Evolutionary conservation across 2,329 filamentous ascomycete species (phyloP), one percentile per base, ranked within the genome.

Genomic region (Hymenoscyphus linearis): DNA sequence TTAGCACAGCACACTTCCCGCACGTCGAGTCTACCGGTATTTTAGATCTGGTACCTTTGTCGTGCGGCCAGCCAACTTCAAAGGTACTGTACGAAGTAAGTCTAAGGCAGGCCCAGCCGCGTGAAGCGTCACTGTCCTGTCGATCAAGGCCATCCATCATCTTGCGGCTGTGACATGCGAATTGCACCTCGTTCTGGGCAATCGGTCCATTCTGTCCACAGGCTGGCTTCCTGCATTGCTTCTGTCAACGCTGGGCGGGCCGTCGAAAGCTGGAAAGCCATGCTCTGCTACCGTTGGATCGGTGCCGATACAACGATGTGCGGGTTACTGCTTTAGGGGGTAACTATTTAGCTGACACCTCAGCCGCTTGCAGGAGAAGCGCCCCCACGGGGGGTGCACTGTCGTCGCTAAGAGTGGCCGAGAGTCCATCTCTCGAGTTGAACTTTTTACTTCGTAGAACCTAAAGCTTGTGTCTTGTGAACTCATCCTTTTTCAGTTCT

Each of bases 221-320:
- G 57, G 59, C n/a, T 55, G 36, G 55, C 40, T 44, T 52, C 54
- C 53, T 52, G 31, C 31, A 22, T 40, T 60, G 57, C 58, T 57
- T 57, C 58, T 67, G 64, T 66, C 66, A 67, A 62, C 64, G 64
- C 63, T 63, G 52, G 36, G 64, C 65, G 64, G 65, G 56, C 64
- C 64, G 67, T 50, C 63, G 56, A 34, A 27, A n/a, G 56, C 57
- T 61, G 37, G 35, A 55, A 63, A 56, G 55, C 62, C 57, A 59
- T 60, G 59, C 52, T 60, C 58, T 62, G 57, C 57, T 55, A 62
- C 60, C 63, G 63, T 66, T 67, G 63, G 58, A 64, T 63, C 62
- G 62, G 60, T 66, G 64, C 66, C 64, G 66, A 58, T 52, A 54
- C 64, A 54, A 52, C n/a, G 55, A 57, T 52, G 50, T 31, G 57